These are phyloP conservation scores for Bondarzewia mesenterica DNA, from an alignment of 1,284 basidiomycete species.

Conservation along the genomic window DNA sequence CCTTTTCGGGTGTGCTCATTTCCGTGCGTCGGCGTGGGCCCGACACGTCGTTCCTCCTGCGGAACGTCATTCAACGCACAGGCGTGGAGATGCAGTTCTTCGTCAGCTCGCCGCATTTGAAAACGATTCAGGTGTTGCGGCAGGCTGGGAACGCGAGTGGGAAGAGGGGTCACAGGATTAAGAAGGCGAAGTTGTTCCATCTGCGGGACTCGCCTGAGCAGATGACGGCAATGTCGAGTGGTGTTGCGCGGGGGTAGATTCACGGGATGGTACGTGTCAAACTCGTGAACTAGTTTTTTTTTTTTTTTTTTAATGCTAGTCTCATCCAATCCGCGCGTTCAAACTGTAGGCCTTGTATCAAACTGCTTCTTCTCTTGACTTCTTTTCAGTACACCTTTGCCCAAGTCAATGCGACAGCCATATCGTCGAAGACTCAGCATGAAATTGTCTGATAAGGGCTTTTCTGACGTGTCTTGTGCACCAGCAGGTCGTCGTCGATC, in stretches of 20 bases:
- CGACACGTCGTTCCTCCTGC: constrained; percentile 76
- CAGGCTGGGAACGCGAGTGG: constrained; percentile 38
- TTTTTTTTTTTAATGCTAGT: too few relatives aligned
- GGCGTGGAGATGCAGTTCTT: constrained; percentile 90
- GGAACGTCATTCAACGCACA: constrained; percentile 83
- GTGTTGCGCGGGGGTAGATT: constrained; percentile 22
- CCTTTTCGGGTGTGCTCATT: constrained; percentile 83
- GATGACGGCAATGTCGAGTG: constrained; percentile 69
- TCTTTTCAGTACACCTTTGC: too few relatives aligned
- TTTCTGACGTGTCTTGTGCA: too few relatives aligned
- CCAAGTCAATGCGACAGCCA: too few relatives aligned
- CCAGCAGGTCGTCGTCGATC: too few relatives aligned
- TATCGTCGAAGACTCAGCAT: too few relatives aligned
- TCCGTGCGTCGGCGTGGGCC: constrained; percentile 72
- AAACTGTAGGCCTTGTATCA: too few relatives aligned
- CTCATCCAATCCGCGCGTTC: too few relatives aligned
- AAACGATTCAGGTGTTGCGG: constrained; percentile 73
- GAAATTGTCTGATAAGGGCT: too few relatives aligned
- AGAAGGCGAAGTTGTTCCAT: constrained; percentile 73
- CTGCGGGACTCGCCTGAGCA: constrained; percentile 71
- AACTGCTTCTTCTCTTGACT: too few relatives aligned
- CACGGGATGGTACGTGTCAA: not conserved
- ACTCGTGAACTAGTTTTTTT: not conserved
- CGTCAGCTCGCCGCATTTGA: constrained; percentile 76
- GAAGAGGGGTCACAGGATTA: constrained; percentile 44